These are phyloP conservation scores for Candida sanyaensis DNA, from an alignment of 1,139 yeast species.

Conservation along the genomic window DNA sequence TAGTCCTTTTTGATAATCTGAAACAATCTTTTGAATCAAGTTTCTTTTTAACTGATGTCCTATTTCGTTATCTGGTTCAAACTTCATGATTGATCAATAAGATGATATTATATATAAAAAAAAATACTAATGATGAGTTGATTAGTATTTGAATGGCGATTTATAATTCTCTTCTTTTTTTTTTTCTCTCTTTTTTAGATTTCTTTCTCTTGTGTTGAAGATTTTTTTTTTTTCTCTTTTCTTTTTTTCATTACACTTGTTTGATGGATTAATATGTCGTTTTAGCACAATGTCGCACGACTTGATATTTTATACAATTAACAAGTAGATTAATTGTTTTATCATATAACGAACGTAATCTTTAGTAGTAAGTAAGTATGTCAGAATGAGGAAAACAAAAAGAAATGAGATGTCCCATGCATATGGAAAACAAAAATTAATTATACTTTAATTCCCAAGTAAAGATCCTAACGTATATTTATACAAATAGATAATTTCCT, in stretches of 20 bases:
- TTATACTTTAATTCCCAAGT: no score
- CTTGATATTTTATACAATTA: no score
- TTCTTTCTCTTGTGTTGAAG: background rate
- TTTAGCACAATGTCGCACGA: no score
- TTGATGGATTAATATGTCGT: no score
- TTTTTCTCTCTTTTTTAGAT: background rate
- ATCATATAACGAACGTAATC: no score
- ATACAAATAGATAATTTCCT: no score
- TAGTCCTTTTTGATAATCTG: conserved; percentile 29
- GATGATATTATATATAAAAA: background rate
- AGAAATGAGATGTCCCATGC: no score
- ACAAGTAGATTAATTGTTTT: no score
- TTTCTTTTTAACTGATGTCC: conserved; percentile 39
- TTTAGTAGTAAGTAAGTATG: no score
- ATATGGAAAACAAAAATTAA: no score
- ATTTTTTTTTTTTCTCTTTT: conserved; percentile 1
- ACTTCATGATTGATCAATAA: conserved; percentile 19
- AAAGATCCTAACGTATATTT: no score
- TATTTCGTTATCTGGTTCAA: conserved; percentile 45
- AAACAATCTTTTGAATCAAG: conserved; percentile 38
- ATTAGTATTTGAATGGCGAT: background rate
- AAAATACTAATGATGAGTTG: background rate
- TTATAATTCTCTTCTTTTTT: background rate
- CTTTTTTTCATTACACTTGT: background rate
- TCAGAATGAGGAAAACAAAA: no score